Conservation (phyloP, 306 rosid species). For the Inga laurina region DNA sequence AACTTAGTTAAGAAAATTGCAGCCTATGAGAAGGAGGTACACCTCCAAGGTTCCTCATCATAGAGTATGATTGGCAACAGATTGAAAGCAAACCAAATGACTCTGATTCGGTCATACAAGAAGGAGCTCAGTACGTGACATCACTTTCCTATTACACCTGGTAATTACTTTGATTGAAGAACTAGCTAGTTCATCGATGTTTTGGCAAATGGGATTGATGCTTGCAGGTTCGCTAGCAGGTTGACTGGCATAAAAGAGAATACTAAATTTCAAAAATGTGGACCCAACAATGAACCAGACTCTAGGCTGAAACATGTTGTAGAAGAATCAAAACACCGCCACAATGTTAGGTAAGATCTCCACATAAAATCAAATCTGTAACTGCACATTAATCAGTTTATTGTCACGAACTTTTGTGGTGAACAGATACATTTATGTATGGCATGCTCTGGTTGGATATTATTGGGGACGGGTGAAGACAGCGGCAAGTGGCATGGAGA, state of each 20-base stretch:
- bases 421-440: conserved; percentile 77
- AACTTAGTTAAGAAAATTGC: conserved; percentile 40
- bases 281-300: conserved; percentile 42
- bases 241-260: conserved; percentile 91
- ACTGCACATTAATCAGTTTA: too few species aligned
- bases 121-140: conserved; percentile 86
- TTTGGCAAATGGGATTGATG: conserved; percentile 15
- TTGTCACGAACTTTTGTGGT: neutral
- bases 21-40: conserved; percentile 86
- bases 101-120: conserved; percentile 61
- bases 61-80: conserved; percentile 99
- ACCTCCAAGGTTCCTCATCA: conserved; percentile 82
- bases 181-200: conserved; percentile 3
- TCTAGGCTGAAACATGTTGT: conserved; percentile 87
- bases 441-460: conserved; percentile 98
- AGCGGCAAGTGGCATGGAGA: conserved; percentile 86
- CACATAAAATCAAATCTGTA: too few species aligned
- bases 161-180: too few species aligned
- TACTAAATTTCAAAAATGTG: conserved; percentile 69
- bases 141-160: too few species aligned
- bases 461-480: conserved; percentile 99
- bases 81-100: conserved; percentile 75
- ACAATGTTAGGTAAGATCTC: conserved; percentile 74
- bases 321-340: conserved; percentile 75
- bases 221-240: conserved; percentile 83